A percentile compares a stretch with the other conserved stretches of the same genome.
These are phyloP conservation scores for Pichia sp. DNA, from an alignment of 1,139 yeast species.

Conservation along the genomic window DNA sequence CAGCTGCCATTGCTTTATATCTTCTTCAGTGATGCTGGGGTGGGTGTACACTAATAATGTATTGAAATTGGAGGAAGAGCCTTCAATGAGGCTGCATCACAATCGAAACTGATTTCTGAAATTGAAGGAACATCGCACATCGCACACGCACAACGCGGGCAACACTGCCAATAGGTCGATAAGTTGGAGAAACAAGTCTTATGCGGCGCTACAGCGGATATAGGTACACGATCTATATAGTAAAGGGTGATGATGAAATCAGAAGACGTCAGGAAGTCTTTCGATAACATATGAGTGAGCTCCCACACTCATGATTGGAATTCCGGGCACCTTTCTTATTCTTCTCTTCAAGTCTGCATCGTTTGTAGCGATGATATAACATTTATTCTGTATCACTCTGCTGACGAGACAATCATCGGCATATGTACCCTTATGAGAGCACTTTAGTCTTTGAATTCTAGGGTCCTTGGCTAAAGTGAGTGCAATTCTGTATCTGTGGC, in stretches of 20 bases:
- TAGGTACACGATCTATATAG: not conserved
- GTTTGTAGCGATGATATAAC: slow-evolving; percentile 94
- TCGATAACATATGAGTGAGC: slow-evolving; percentile 88
- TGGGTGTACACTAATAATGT: no score
- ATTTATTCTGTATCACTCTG: slow-evolving; percentile 90
- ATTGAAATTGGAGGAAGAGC: no score
- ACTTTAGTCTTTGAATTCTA: slow-evolving; percentile 74
- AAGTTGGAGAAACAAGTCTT: not conserved
- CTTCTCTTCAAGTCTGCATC: slow-evolving; percentile 97
- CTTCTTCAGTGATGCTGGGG: no score
- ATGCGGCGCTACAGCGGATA: not conserved
- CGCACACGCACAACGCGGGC: no score
- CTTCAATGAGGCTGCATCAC: no score
- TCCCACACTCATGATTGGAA: slow-evolving; percentile 95
- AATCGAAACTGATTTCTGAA: no score
- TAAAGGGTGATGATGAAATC: slow-evolving; percentile 15
- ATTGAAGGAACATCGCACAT: no score
- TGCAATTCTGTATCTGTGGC: slow-evolving; percentile 92
- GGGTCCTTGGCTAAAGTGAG: slow-evolving; percentile 90
- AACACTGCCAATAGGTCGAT: no score
- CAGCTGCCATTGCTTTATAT: no score
- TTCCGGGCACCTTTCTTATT: slow-evolving; percentile 92
- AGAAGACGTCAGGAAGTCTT: slow-evolving; percentile 90
- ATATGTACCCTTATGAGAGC: slow-evolving; percentile 92
- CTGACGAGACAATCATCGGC: slow-evolving; percentile 97